These are phyloP conservation scores for Haplographium delicatum DNA, from an alignment of 495 filamentous ascomycete genomes.

Conservation along the genomic window DNA sequence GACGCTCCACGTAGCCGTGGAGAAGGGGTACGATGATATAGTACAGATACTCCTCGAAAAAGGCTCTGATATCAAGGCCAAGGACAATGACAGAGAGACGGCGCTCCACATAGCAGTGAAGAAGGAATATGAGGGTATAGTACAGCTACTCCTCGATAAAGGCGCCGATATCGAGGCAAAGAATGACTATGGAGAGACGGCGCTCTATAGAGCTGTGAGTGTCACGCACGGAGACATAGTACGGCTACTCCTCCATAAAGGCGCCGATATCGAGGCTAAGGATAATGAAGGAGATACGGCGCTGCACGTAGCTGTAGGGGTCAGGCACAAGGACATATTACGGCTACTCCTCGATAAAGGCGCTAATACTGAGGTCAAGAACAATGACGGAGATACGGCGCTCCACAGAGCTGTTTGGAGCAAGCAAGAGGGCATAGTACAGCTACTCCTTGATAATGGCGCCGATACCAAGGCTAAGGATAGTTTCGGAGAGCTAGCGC, in stretches of 20 bases:
- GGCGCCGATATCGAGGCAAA: slow-evolving; percentile 8
- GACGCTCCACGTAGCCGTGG: neutral
- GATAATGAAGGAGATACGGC: neutral
- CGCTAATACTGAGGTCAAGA: slow-evolving; percentile 7
- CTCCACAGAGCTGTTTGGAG: neutral
- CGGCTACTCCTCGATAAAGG: slow-evolving; percentile 11
- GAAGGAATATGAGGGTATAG: slow-evolving; percentile 8
- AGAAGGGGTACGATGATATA: slow-evolving; percentile 4
- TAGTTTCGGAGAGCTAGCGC: neutral
- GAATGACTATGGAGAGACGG: neutral
- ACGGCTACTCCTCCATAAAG: slow-evolving; percentile 13
- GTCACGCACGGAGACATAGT: slow-evolving; percentile 5
- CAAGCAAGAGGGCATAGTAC: slow-evolving; percentile 1
- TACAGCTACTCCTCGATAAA: slow-evolving; percentile 14
- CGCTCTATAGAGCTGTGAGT: neutral
- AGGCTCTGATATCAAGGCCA: slow-evolving; percentile 2
- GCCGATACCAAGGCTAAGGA: slow-evolving; percentile 5
- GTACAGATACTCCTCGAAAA: slow-evolving; percentile 19
- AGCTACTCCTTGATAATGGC: slow-evolving; percentile 17
- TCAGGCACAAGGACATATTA: slow-evolving; percentile 10
- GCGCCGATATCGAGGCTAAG: slow-evolving; percentile 3
- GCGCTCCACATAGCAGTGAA: neutral
- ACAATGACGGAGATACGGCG: neutral
- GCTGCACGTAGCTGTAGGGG: neutral
- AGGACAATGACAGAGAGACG: neutral